Base-by-base conservation (phyloP, 2,329 filamentous ascomycete species). In the Nigrograna mackinnonii region DNA sequence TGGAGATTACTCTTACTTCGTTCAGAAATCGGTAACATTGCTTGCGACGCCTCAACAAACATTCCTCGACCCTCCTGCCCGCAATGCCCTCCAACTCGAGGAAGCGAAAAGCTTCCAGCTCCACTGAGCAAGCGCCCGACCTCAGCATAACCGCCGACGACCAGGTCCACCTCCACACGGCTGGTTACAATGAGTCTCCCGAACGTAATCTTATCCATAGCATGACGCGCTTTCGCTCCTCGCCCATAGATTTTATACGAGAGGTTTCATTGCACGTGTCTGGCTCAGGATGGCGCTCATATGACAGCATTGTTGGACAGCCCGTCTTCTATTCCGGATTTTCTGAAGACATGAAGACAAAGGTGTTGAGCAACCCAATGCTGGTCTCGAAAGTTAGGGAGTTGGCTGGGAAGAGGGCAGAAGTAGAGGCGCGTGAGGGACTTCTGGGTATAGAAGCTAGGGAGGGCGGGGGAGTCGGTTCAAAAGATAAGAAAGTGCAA, bases 231-330 rank as follows among this genome's bases (percentile, higher is more conserved):
- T 96, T 97, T 68, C 85, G 92, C 44, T 73, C 86, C 43, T 79
- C 80, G 41, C 84, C 84, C 1, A 73, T 86, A 50, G 79, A 91
- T 51, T 97, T 97, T 67, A 82, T 97, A 21, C 89, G 91, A 54
- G 94, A 99, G 74, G 86, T 99, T 22, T 94, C 89, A 35, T 79
- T 96, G 22, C 91, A 97, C 70, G 87, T 97, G 50, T 92, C 90
- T 11, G 94, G 94, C 41, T 87, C 88, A 37, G 92, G 91, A 66
- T 99, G 94, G 94, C 88, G 94, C 47, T 89, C 89, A 46, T 99
- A 99, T 73, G 90, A 97, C 62, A 77, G 87, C 49, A 80, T 91
- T 49, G 86, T 97, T 57, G 94, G 94, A 17, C 91, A 96, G 66
- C 90, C 91, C 7, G 86, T 47, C 50, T 97, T 92, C 74, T 99